phyloP scores from a whole-genome alignment of 176 grass and related monocot genomes.

The Chloris gayana region DNA sequence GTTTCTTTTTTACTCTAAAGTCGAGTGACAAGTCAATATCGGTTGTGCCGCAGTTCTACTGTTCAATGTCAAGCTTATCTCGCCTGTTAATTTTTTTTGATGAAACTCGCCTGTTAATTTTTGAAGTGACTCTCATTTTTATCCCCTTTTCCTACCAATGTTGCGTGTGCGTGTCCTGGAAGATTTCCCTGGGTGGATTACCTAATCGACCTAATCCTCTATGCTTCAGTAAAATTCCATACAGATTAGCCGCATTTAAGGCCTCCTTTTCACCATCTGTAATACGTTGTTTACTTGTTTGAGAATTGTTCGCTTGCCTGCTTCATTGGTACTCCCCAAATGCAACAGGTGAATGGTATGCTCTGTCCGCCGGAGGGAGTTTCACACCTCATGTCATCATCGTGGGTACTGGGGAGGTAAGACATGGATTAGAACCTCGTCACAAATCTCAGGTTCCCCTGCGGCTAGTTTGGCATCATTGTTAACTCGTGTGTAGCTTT shows the following conservation, averaged over 20 bases:
- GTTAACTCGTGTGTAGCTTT: slow-evolving; percentile 15
- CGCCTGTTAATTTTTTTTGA: too few species aligned
- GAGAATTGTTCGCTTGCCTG: slow-evolving; percentile 14
- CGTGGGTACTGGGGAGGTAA: slow-evolving; percentile 83
- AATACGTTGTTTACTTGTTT: not conserved
- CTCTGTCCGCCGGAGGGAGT: slow-evolving; percentile 86
- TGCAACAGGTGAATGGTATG: slow-evolving; percentile 87
- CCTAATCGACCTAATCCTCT: slow-evolving; percentile 31
- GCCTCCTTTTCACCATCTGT: not conserved
- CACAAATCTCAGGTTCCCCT: not conserved
- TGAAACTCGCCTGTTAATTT: too few species aligned
- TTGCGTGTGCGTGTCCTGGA: not conserved
- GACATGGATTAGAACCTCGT: not conserved
- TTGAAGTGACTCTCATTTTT: not conserved
- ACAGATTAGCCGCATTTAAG: not conserved
- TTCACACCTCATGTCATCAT: slow-evolving; percentile 95
- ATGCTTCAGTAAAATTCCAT: slow-evolving; percentile 2
- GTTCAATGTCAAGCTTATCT: slow-evolving; percentile 8
- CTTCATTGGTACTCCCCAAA: not conserved
- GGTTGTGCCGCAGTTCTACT: too few species aligned
- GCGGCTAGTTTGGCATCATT: slow-evolving; percentile 17
- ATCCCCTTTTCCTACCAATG: slow-evolving; percentile 3
- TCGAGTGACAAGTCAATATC: not conserved
- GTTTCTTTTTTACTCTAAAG: slow-evolving; percentile 5
- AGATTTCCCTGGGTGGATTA: slow-evolving; percentile 20